phyloP scores from a whole-genome alignment of 176 grass and related monocot genomes.

The Poa pratensis region DNA sequence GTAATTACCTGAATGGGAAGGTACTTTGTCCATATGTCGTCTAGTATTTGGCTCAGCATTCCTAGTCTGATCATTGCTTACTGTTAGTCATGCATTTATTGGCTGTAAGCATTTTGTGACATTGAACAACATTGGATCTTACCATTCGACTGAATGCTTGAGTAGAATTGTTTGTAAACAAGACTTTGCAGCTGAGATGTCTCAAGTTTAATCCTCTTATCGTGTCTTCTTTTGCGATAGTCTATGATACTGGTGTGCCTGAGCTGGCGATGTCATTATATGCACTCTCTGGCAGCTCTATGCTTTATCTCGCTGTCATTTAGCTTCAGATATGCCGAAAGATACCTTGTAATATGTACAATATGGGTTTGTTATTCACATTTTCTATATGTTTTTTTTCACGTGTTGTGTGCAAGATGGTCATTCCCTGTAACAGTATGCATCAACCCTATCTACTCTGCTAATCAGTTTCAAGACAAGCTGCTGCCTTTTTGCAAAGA shows the following conservation, averaged over 20 bases:
- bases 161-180: too few species aligned
- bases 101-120: background rate
- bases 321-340: conserved; percentile 51
- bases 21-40: background rate
- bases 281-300: conserved; percentile 43
- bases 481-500: conserved; percentile 26
- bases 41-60: conserved; percentile 17
- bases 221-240: conserved; percentile 34
- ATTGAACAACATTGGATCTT: background rate
- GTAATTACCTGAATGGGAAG: background rate
- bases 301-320: conserved; percentile 38
- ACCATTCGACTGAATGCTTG: background rate
- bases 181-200: conserved; percentile 24
- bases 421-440: conserved; percentile 36
- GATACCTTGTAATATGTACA: conserved; percentile 54
- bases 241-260: conserved; percentile 39
- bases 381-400: conserved; percentile 32
- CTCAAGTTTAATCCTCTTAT: conserved; percentile 35
- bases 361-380: conserved; percentile 38
- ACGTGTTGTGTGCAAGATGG: conserved; percentile 2
- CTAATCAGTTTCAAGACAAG: conserved; percentile 13
- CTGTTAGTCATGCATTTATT: conserved; percentile 14
- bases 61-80: background rate
- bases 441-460: background rate
- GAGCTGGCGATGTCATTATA: conserved; percentile 37